Percentiles rank a stretch among this genome's conserved stretches.
These are phyloP conservation scores for Sarcomyxa edulis DNA, from an alignment of 768 basidiomycete species.

Conservation along the genomic window DNA sequence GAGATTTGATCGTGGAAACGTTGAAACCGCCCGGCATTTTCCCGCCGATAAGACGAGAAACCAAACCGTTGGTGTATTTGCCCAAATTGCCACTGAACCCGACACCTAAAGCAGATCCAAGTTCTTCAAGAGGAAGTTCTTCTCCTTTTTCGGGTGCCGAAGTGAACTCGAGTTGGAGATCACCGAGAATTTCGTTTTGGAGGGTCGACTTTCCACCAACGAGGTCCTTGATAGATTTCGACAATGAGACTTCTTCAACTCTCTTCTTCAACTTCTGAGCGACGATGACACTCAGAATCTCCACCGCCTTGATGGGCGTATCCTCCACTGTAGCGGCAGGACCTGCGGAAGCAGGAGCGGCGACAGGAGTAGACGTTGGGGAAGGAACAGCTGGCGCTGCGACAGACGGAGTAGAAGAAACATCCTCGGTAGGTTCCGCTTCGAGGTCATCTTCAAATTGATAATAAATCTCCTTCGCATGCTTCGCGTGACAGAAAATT, in stretches of 20 bases:
- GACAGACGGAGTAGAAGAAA: slow-evolving; percentile 25
- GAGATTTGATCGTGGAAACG: slow-evolving; percentile 79
- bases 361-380: slow-evolving; percentile 33
- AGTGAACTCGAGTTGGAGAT: slow-evolving; percentile 90
- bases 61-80: slow-evolving; percentile 87
- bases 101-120: slow-evolving; percentile 76
- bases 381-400: slow-evolving; percentile 31
- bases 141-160: slow-evolving; percentile 98
- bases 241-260: slow-evolving; percentile 80
- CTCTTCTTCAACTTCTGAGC: slow-evolving; percentile 99
- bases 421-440: slow-evolving; percentile 30
- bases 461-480: slow-evolving; percentile 96
- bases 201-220: slow-evolving; percentile 98
- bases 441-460: slow-evolving; percentile 86
- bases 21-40: slow-evolving; percentile 99
- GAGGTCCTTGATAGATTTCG: slow-evolving; percentile 97
- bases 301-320: slow-evolving; percentile 84
- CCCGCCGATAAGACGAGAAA: slow-evolving; percentile 86
- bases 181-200: slow-evolving; percentile 97
- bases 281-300: slow-evolving; percentile 82
- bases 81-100: slow-evolving; percentile 87
- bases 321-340: slow-evolving; percentile 80
- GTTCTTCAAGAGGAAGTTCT: slow-evolving; percentile 93
- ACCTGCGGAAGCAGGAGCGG: slow-evolving; percentile 46
- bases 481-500: slow-evolving; percentile 92